These are phyloP conservation scores for Gossypium schwendimanii DNA, from an alignment of 441 rosid genomes.

Conservation along the genomic window DNA sequence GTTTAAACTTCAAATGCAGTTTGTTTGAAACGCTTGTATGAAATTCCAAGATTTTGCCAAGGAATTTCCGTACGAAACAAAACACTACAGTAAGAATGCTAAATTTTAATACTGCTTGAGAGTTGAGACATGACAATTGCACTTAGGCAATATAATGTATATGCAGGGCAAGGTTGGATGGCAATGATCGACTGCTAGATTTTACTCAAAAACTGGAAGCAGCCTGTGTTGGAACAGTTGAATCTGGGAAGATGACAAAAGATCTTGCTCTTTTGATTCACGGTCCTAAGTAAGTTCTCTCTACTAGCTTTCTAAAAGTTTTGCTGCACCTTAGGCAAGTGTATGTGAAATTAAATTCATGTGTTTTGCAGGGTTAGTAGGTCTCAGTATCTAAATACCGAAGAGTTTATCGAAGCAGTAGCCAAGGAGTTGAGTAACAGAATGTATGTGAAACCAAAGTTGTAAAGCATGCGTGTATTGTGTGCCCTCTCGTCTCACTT, in stretches of 20 bases:
- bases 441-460: conserved; percentile 35
- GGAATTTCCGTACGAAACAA: not conserved
- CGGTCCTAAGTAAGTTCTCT: conserved; percentile 53
- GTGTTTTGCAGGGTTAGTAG: conserved; percentile 43
- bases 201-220: conserved; percentile 76
- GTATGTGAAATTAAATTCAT: not conserved
- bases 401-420: conserved; percentile 83
- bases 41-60: not conserved
- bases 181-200: conserved; percentile 52
- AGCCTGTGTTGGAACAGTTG: conserved; percentile 67
- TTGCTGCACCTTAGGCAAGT: not conserved
- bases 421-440: conserved; percentile 56
- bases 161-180: conserved; percentile 78
- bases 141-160: conserved; percentile 2
- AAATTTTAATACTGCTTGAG: not conserved
- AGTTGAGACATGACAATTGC: not conserved
- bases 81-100: not conserved
- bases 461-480: conserved; percentile 14
- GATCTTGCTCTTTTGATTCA: conserved; percentile 83
- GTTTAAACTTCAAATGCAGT: not conserved
- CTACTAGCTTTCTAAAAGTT: not conserved
- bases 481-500: not conserved
- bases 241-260: conserved; percentile 90
- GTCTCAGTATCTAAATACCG: conserved; percentile 65
- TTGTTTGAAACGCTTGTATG: not conserved